phyloP scores from a whole-genome alignment of 352 stramenopile species.

The Stephanocyclus meneghinianus region DNA sequence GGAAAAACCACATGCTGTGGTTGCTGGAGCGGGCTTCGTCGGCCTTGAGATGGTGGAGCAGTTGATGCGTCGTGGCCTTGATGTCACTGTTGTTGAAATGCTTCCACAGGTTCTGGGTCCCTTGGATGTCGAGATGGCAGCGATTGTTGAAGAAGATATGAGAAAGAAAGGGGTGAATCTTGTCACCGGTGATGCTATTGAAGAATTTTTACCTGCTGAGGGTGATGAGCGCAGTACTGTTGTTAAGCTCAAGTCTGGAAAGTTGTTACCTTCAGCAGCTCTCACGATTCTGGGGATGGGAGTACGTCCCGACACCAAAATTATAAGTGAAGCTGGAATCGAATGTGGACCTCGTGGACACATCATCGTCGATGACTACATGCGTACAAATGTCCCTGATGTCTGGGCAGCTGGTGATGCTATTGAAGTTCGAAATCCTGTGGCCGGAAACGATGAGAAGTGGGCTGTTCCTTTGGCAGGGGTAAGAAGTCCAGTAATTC shows the following conservation, averaged over 20 bases:
- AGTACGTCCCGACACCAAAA: slow-evolving; percentile 69
- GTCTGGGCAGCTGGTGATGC: slow-evolving; percentile 80
- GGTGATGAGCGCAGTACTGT: slow-evolving; percentile 50
- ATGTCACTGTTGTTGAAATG: slow-evolving; percentile 79
- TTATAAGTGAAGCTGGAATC: slow-evolving; percentile 73
- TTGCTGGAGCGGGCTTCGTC: slow-evolving; percentile 80
- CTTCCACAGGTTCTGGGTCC: slow-evolving; percentile 71
- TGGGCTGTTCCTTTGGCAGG: slow-evolving; percentile 70
- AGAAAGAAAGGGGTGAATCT: slow-evolving; percentile 62
- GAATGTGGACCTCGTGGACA: slow-evolving; percentile 54
- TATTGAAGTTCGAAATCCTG: slow-evolving; percentile 68
- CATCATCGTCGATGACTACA: slow-evolving; percentile 74
- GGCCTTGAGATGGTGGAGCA: slow-evolving; percentile 83
- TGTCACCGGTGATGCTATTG: slow-evolving; percentile 63
- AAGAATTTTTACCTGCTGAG: slow-evolving; percentile 53
- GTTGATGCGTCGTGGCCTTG: slow-evolving; percentile 60
- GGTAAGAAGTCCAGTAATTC: neutral
- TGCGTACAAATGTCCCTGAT: slow-evolving; percentile 63
- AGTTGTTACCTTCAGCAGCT: slow-evolving; percentile 56
- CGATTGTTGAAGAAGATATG: slow-evolving; percentile 64
- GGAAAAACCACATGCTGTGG: slow-evolving; percentile 65
- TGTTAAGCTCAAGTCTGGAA: slow-evolving; percentile 60
- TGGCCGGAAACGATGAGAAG: slow-evolving; percentile 47
- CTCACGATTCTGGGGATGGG: slow-evolving; percentile 77
- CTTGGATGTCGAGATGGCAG: slow-evolving; percentile 77